phyloP scores from a whole-genome alignment of 139 green algal genomes.

The Picochlorum sp. region DNA sequence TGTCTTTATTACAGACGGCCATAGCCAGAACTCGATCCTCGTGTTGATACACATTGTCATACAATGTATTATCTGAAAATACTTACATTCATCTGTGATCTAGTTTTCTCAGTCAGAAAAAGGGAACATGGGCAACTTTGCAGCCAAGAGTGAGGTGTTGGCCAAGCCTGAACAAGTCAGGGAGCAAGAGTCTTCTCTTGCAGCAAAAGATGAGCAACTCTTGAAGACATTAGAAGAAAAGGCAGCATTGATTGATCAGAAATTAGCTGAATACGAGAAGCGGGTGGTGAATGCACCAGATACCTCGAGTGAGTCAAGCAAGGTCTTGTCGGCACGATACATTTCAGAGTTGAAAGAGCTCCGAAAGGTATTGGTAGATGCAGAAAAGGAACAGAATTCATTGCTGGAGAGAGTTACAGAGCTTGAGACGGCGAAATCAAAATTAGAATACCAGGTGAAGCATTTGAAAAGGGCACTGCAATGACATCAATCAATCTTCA shows the following conservation, averaged over 20 bases:
- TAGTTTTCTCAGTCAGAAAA: too few relatives aligned
- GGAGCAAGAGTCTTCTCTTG: too few relatives aligned
- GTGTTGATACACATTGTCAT: too few relatives aligned
- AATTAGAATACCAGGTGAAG: slow-evolving; percentile 33
- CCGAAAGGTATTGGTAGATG: slow-evolving; percentile 14
- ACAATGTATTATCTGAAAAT: too few relatives aligned
- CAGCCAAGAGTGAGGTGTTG: too few relatives aligned
- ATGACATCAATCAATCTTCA: slow-evolving; percentile 15
- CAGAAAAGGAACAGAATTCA: slow-evolving; percentile 19
- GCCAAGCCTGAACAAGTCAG: too few relatives aligned
- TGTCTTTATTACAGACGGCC: too few relatives aligned
- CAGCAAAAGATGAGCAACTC: too few relatives aligned
- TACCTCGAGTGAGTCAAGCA: slow-evolving; percentile 1
- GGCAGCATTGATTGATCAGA: not conserved
- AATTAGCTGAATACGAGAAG: not conserved
- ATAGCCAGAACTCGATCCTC: too few relatives aligned
- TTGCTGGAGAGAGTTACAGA: slow-evolving; percentile 13
- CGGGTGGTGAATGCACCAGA: not conserved
- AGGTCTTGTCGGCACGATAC: slow-evolving; percentile 7
- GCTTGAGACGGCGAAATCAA: slow-evolving; percentile 17
- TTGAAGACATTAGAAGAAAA: too few relatives aligned
- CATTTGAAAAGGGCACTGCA: slow-evolving; percentile 30
- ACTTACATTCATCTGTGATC: too few relatives aligned
- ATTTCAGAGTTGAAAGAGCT: slow-evolving; percentile 20
- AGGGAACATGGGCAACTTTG: too few relatives aligned